A percentile compares a stretch with the other conserved stretches of the same genome.
Conservation (phyloP, 352 stramenopile genomes). For the Phytophthora fragariaefolia region DNA sequence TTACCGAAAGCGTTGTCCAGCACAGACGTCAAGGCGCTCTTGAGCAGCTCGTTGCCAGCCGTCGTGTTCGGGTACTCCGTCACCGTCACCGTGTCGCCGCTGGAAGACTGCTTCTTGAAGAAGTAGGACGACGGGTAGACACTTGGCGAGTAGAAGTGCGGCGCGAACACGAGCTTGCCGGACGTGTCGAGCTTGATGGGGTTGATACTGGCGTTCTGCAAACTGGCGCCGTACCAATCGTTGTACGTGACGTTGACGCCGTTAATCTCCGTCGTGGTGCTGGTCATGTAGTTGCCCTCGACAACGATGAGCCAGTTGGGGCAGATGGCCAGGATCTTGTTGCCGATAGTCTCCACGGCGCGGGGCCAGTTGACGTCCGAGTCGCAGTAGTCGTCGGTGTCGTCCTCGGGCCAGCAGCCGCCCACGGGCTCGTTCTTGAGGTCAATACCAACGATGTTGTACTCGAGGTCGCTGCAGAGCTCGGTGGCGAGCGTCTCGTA, state of each 20-base stretch:
- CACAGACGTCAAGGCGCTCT: constrained; percentile 60
- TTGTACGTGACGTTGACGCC: constrained; percentile 75
- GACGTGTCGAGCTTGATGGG: constrained; percentile 58
- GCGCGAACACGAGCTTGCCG: constrained; percentile 83
- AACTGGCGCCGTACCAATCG: constrained; percentile 84
- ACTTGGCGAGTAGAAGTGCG: constrained; percentile 85
- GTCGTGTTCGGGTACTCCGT: constrained; percentile 74
- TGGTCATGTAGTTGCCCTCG: constrained; percentile 64
- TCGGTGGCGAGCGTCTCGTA: constrained; percentile 71
- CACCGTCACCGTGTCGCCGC: constrained; percentile 43
- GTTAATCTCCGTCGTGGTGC: constrained; percentile 55
- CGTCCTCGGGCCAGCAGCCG: constrained; percentile 72
- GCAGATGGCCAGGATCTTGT: constrained; percentile 69
- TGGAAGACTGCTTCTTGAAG: constrained; percentile 64
- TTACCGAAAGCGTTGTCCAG: constrained; percentile 77
- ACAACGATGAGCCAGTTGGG: constrained; percentile 83
- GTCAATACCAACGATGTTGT: constrained; percentile 88
- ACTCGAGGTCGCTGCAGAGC: constrained; percentile 78
- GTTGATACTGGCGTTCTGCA: constrained; percentile 78
- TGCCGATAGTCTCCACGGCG: constrained; percentile 67
- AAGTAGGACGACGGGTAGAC: constrained; percentile 82
- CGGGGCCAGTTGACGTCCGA: constrained; percentile 74
- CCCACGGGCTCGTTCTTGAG: constrained; percentile 85
- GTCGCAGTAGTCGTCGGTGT: constrained; percentile 61
- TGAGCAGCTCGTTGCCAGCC: constrained; percentile 62